Evolutionary conservation across 805 yeast genomes (phyloP), one percentile per base, ranked within the genome.

Genomic region (Spathaspora sp.): DNA sequence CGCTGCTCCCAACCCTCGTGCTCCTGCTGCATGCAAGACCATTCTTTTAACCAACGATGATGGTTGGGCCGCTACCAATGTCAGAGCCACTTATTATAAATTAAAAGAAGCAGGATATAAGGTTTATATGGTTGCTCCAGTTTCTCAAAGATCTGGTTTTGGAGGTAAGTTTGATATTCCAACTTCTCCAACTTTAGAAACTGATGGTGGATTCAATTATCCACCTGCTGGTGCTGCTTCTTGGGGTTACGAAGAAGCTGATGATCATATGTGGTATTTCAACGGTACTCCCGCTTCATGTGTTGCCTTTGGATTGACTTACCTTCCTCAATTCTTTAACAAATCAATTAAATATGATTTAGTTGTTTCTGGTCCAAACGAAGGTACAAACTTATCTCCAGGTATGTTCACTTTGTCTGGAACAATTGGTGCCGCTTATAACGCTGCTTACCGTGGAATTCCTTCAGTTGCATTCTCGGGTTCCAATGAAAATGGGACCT

Each of bases 391-490:
- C 65, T 54, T 70, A 52, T 77, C 78, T 46, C 73, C 74, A 44
- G 70, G 73, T 48, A 48, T 56, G 52, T 69, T 62, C 57, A 73
- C 79, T 31, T 31, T 74, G 31, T 75, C 81, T 9, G 84, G 83
- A 61, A 79, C 84, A 26, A 70, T 77, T 57, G 83, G 81, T 61
- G 77, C 82, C 31, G 68, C 79, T 43, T 75, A 73, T 63, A 73
- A 71, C 53, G 65, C 81, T 44, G 72, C 70, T 38, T 73, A 76
- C 62, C 69, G 82, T 66, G 79, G 79, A 18, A 55, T 70, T 53
- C 78, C 83, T 29, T 78, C 78, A 5, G 63, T 78, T 60, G 82
- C 82, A 8, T 70, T 79, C 61, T 76, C 81, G n/a, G 83, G 82
- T 47, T 66, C 81, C 35, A 75, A 77, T 58, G 18, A 60, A 10